These are phyloP conservation scores for Coniophora puteana DNA, from an alignment of 1,284 basidiomycete genomes.

Conservation along the genomic window DNA sequence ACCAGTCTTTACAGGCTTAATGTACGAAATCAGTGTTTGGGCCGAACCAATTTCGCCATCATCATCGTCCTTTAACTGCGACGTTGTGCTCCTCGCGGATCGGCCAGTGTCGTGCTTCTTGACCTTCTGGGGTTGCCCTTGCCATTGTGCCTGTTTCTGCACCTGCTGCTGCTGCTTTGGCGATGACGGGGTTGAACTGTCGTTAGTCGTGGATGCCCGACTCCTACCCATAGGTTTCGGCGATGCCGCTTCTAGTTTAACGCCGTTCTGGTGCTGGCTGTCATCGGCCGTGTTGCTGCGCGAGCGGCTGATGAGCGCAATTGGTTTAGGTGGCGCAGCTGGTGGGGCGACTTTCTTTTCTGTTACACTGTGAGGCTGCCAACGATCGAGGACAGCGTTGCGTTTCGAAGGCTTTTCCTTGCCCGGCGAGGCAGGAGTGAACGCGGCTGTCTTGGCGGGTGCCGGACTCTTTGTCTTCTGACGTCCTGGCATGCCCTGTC, in stretches of 20 bases:
- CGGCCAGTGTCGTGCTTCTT: conserved; percentile 18
- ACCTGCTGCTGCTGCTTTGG: conserved; percentile 28
- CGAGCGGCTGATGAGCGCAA: too few species aligned
- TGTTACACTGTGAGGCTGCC: conserved; percentile 39
- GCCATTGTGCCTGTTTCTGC: too few species aligned
- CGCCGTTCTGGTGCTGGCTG: conserved; percentile 17
- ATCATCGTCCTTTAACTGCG: conserved; percentile 11
- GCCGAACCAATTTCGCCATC: conserved; percentile 40
- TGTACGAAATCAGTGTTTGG: conserved; percentile 47
- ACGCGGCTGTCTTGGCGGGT: conserved; percentile 27
- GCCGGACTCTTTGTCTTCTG: conserved; percentile 26
- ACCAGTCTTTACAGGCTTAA: conserved; percentile 47
- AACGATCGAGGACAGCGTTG: conserved; percentile 63
- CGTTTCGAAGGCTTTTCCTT: conserved; percentile 35
- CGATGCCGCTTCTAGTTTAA: too few species aligned
- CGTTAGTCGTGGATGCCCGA: too few species aligned
- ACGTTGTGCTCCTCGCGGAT: conserved; percentile 5
- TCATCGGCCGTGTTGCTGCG: conserved; percentile 13
- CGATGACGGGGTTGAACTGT: conserved; percentile 25
- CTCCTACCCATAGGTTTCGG: too few species aligned
- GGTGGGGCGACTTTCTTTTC: conserved; percentile 32
- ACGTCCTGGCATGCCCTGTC: too few species aligned
- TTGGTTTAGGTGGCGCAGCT: too few species aligned
- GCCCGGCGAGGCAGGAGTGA: too few species aligned
- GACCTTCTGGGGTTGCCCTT: too few species aligned